phyloP scores from a whole-genome alignment of 176 grass and related monocot species.

The Aegilops bicornis region DNA sequence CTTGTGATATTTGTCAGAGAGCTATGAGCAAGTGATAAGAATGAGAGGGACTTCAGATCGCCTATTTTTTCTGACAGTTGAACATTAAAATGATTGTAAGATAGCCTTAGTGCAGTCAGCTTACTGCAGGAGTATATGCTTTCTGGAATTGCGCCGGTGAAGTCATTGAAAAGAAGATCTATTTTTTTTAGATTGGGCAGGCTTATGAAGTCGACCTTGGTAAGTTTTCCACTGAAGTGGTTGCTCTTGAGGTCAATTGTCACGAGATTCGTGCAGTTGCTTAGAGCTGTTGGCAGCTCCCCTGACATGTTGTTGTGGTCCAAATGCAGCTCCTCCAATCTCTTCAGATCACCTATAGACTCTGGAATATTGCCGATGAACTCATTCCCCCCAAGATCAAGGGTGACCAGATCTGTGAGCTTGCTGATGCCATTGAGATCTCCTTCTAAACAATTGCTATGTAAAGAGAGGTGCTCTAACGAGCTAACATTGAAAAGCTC shows the following conservation, averaged over 20 bases:
- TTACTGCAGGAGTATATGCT: too few species aligned
- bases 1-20: too few species aligned
- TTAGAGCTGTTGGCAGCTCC: not conserved
- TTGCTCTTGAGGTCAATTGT: conserved; percentile 35
- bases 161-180: conserved; percentile 29
- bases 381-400: conserved; percentile 21
- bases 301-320: conserved; percentile 16
- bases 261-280: conserved; percentile 20
- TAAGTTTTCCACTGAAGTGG: conserved; percentile 31
- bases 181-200: conserved; percentile 23
- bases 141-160: conserved; percentile 2
- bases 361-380: not conserved
- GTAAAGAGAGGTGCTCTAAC: conserved; percentile 29
- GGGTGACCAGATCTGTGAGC: conserved; percentile 8
- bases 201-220: conserved; percentile 32
- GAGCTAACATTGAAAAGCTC: conserved; percentile 17
- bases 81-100: too few species aligned
- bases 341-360: conserved; percentile 11
- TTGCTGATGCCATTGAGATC: not conserved
- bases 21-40: too few species aligned
- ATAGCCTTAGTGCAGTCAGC: too few species aligned
- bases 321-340: conserved; percentile 13
- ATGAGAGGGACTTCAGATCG: too few species aligned
- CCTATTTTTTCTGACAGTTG: too few species aligned
- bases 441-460: not conserved